These are phyloP conservation scores for Gorgonomyces haynaldii DNA, from an alignment of 192 early-diverging fungal genomes.

Conservation along the genomic window DNA sequence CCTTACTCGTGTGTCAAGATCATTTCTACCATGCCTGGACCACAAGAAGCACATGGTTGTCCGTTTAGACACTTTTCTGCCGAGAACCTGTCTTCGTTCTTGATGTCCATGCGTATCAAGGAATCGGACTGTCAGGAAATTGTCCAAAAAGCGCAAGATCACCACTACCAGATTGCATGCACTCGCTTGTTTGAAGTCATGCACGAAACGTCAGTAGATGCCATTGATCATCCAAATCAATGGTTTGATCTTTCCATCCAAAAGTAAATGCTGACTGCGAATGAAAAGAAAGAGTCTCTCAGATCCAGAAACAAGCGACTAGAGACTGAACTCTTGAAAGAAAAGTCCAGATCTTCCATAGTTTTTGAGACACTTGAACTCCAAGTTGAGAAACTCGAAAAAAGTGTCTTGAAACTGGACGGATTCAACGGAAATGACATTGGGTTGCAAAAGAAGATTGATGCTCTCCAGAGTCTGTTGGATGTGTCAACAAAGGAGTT, in stretches of 20 bases:
- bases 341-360: too few relatives aligned
- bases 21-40: conserved; percentile 68
- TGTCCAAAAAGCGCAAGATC: conserved; percentile 44
- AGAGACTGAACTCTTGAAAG: too few relatives aligned
- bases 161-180: conserved; percentile 91
- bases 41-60: conserved; percentile 88
- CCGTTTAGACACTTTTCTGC: conserved; percentile 77
- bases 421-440: too few relatives aligned
- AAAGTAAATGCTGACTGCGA: too few relatives aligned
- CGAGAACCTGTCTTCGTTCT: conserved; percentile 47
- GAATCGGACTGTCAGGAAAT: conserved; percentile 58
- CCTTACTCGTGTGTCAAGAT: conserved; percentile 67
- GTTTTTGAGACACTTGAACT: too few relatives aligned
- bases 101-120: conserved; percentile 44
- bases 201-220: conserved; percentile 35
- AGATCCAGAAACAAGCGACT: too few relatives aligned
- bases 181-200: conserved; percentile 76
- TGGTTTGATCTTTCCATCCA: conserved; percentile 73
- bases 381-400: too few relatives aligned
- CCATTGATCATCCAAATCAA: conserved; percentile 91
- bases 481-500: too few relatives aligned
- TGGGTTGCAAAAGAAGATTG: too few relatives aligned
- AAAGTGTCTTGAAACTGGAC: too few relatives aligned
- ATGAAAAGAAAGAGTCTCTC: too few relatives aligned
- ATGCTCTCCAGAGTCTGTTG: too few relatives aligned